Conservation (phyloP, 2,329 filamentous ascomycete species). For the Xylariaceae sp. region DNA sequence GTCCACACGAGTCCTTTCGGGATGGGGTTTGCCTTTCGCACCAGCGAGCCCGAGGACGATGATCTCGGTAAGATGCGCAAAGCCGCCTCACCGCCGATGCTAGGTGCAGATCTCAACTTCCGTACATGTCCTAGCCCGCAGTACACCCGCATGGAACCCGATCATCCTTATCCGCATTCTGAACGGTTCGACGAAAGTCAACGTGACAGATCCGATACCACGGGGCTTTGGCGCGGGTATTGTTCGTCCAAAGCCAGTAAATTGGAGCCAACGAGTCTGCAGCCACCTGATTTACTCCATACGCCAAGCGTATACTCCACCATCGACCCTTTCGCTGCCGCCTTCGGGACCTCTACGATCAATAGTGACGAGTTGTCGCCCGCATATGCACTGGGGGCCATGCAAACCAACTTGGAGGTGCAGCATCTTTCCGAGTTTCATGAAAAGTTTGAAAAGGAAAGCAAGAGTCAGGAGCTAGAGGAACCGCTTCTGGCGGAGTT, state of each 20-base stretch:
- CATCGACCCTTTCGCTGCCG: conserved; percentile 42
- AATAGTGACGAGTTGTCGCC: conserved; percentile 40
- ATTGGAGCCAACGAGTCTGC: conserved; percentile 40
- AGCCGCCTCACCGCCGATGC: conserved; percentile 74
- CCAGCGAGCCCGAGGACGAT: conserved; percentile 37
- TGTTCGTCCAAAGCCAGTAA: conserved; percentile 45
- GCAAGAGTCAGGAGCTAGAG: conserved; percentile 47
- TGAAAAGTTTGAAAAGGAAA: conserved; percentile 48
- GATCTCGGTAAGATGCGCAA: conserved; percentile 47
- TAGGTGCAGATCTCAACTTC: conserved; percentile 76
- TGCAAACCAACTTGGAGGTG: conserved; percentile 28
- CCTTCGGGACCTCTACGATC: conserved; percentile 37
- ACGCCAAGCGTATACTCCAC: conserved; percentile 45
- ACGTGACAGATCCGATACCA: conserved; percentile 52
- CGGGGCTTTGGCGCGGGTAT: conserved; percentile 75
- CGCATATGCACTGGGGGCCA: conserved; percentile 28
- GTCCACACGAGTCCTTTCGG: conserved; percentile 41
- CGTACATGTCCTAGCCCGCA: conserved; percentile 79
- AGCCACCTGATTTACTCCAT: conserved; percentile 47
- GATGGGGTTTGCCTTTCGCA: conserved; percentile 42
- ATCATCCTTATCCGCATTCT: conserved; percentile 53
- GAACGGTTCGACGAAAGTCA: conserved; percentile 45
- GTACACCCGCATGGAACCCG: conserved; percentile 76
- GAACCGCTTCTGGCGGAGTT: conserved; percentile 64
- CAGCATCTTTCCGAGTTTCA: conserved; percentile 51